These are phyloP conservation scores for Erodium maritimum DNA, from an alignment of 345 rosid species.

Conservation along the genomic window DNA sequence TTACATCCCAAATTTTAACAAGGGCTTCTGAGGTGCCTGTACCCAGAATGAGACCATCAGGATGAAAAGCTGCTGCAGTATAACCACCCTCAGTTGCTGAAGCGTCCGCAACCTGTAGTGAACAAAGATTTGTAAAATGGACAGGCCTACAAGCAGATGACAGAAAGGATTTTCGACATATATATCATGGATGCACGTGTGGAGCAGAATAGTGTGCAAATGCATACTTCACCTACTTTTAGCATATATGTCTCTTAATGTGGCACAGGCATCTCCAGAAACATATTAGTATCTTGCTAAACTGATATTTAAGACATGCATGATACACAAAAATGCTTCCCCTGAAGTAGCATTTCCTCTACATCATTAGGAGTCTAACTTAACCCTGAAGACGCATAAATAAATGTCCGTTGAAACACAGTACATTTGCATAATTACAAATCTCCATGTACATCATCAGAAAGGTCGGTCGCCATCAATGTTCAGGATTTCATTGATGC, in stretches of 20 bases:
- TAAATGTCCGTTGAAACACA: not conserved
- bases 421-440: not conserved
- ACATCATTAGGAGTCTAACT: not conserved
- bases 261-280: not conserved
- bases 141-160: not conserved
- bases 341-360: not conserved
- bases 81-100: conserved; percentile 44
- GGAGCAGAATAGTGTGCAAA: not conserved
- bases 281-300: not conserved
- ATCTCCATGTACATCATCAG: not conserved
- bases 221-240: not conserved
- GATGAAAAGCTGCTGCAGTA: conserved; percentile 96
- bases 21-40: conserved; percentile 77
- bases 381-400: not conserved
- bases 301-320: no score
- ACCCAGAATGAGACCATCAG: conserved; percentile 97
- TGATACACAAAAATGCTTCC: no score
- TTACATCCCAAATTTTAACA: conserved; percentile 98
- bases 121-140: not conserved
- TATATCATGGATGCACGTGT: not conserved
- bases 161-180: not conserved
- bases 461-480: not conserved
- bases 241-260: no score
- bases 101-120: conserved; percentile 57
- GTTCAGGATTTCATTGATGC: not conserved